Base-by-base conservation (phyloP, 164 flowering plant species). In the Berberis vulgaris region DNA sequence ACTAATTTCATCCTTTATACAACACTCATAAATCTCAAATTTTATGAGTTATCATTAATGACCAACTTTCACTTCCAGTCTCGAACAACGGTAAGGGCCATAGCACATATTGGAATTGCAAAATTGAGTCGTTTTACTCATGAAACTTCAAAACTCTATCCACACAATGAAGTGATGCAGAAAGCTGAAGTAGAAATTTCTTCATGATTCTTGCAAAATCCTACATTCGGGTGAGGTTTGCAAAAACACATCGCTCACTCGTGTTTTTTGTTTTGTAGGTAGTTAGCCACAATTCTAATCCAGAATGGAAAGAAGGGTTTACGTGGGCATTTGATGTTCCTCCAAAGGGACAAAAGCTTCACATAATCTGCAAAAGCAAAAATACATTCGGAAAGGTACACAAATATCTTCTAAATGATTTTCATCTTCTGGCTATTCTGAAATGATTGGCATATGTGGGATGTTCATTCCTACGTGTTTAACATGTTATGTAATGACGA, bases 321-420 rank as follows among this genome's bases (percentile, higher is more conserved):
- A 86, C 85, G 11, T 88, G 97, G 97, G 87, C 90, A 41, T 91
- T 91, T 76, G 96, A 91, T 78, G 90, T 89, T 26, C 97, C 97
- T 40, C 97, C 96, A 1, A 91, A 87, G 73, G 97, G 96, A 40
- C 97, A 91, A 73, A 91, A 89, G 47, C 93, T 88, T 40, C 91
- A 87, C 65, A 91, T 91, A 59, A 53, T 78, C 43, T 91, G 97
- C 86, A 88, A 84, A 82, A 89, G 83, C 87, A 91, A 82, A 69
- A 88, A 76, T 54, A 89, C 96, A 45, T 91, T 91, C 64, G 96
- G 92, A 54, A 91, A 91, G 94, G 97, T 88, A 82, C 67, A 59
- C 55, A 38, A 7, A 13, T 59, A 6, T 59, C 45, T 26, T 41
- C 41, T 2, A 40, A 40, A 3, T 40, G 11, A 57, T 0, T 57